Percentiles rank a stretch among this genome's conserved stretches.
phyloP scores from a whole-genome alignment of 108 stramenopile species.

The Nitzschia sp. region DNA sequence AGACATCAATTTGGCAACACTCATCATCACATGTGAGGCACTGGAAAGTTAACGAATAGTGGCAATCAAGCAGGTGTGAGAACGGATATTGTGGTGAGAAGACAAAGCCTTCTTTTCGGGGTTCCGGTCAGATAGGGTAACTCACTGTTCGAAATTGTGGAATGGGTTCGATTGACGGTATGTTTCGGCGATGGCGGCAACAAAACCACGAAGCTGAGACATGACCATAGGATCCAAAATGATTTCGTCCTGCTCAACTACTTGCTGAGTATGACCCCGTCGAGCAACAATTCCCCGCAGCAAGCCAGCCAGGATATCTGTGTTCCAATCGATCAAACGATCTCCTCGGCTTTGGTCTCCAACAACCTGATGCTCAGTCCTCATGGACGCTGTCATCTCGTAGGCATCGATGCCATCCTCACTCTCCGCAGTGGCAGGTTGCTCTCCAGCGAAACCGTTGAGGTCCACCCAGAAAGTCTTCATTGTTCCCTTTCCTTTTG shows the following conservation, averaged over 20 bases:
- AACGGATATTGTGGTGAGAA: no score
- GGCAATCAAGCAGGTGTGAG: no score
- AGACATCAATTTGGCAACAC: background rate
- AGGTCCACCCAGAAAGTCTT: conserved; percentile 52
- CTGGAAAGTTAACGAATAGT: background rate
- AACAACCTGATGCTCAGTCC: no score
- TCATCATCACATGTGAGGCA: background rate
- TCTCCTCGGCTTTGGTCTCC: background rate
- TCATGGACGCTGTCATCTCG: no score
- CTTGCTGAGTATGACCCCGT: background rate
- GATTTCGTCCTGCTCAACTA: background rate
- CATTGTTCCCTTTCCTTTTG: conserved; percentile 57
- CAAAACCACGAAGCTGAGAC: background rate
- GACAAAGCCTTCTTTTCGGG: no score
- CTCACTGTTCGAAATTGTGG: conserved; percentile 13
- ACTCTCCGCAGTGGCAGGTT: no score
- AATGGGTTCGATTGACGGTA: background rate
- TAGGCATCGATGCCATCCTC: no score
- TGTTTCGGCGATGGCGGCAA: background rate
- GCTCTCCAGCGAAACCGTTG: no score
- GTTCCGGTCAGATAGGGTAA: background rate
- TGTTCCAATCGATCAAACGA: conserved; percentile 24
- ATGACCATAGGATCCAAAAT: background rate
- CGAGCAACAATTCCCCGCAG: conserved; percentile 9
- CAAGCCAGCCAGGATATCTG: conserved; percentile 11